Base-by-base conservation (phyloP, 139 green algal genomes). In the Picocystis salinarum region DNA sequence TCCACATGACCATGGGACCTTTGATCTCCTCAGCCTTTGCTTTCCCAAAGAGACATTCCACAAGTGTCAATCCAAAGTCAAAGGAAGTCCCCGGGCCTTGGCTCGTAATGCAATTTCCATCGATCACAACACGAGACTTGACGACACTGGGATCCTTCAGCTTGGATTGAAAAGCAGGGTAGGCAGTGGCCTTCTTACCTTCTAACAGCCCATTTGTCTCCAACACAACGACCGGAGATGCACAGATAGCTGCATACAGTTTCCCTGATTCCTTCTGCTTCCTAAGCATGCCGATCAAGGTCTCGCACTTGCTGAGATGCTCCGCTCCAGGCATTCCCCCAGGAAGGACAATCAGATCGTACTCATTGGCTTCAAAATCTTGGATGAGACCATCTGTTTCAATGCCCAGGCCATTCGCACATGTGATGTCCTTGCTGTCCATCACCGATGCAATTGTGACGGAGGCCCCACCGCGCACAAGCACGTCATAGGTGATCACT, bases 1-100 rank as follows among this genome's bases (percentile, higher is more conserved):
- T n/a, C n/a, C n/a, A 67, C 73, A 92, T 73, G 3, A 94, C 77
- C 85, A 95, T 94, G 17, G 84, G 84, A 6, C 53, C 70, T 4
- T 79, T 83, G 33, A 96, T 78, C 39, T 82, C 66, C n/a, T 62
- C 26, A 55, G 60, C 55, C 61, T 85, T 90, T 17, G 92, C 76
- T 19, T 67, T 47, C 1, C 81, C 81, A 46, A 75, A 94, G 48
- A 98, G 60, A 47, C 74, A 47, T 64, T 81, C 66, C 13, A 98
- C 85, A 5, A 94, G 7, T 20, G 36, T 20, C 7, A 44, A 23
- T 7, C 20, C 36, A 10, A 44, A 44, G 20, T 44, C 36, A 10
- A 44, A 44, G 9, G 36, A 18, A 10, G 36, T 44, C 9, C 36
- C 36, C 10, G 36, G 36, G 20, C 36, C 36, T 20, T 20, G 36